phyloP scores from a whole-genome alignment of 2,329 filamentous ascomycete genomes.

The Penicillium freii region DNA sequence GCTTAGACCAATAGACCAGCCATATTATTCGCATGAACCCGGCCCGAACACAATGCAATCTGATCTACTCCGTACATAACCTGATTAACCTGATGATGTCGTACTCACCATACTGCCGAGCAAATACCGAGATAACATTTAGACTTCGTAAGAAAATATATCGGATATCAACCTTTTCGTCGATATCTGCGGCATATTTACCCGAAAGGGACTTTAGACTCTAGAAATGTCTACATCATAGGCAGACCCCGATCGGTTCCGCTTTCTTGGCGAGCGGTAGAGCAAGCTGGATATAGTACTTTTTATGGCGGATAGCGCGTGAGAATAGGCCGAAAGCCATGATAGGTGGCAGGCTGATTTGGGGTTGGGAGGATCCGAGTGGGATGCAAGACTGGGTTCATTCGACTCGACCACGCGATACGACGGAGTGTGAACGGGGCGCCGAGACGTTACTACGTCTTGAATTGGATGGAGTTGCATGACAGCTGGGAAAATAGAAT shows the following conservation, averaged over 20 bases:
- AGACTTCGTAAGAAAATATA: constrained; percentile 16
- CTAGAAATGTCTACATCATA: neutral
- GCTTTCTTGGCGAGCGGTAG: constrained; percentile 19
- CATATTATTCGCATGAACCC: constrained; percentile 7
- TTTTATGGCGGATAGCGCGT: constrained; percentile 22
- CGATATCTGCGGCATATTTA: neutral
- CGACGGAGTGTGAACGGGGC: constrained; percentile 8
- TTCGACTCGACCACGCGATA: constrained; percentile 27
- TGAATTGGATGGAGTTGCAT: constrained; percentile 12
- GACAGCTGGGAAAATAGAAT: neutral
- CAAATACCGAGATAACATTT: neutral
- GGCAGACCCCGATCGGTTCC: neutral
- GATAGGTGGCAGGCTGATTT: constrained; percentile 8
- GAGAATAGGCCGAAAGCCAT: neutral
- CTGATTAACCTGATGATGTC: neutral
- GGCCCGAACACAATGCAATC: constrained; percentile 8
- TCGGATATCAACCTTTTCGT: constrained; percentile 5
- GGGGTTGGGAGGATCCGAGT: constrained; percentile 5
- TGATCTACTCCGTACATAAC: neutral
- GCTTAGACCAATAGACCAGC: neutral
- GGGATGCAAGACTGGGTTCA: constrained; percentile 10
- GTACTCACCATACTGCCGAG: neutral
- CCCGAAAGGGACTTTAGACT: neutral
- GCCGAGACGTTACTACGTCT: neutral
- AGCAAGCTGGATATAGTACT: constrained; percentile 2